phyloP scores from a whole-genome alignment of 2,329 filamentous ascomycete species.

The Pleurostoma richardsiae region DNA sequence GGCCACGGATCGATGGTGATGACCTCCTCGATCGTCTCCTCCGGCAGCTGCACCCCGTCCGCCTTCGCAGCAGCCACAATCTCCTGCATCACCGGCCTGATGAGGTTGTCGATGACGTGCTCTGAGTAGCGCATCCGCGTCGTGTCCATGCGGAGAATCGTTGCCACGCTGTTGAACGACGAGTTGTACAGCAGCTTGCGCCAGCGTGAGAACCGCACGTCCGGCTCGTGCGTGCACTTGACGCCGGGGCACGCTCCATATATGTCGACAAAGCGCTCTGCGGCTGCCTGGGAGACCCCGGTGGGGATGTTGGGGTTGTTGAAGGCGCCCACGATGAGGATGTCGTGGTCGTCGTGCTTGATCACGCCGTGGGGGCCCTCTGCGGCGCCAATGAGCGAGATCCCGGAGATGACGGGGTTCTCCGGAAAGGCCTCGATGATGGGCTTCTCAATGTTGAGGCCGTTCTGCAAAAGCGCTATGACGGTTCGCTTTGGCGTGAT shows the following conservation, averaged over 20 bases:
- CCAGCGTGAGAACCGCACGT: slow-evolving; percentile 36
- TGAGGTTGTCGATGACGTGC: slow-evolving; percentile 34
- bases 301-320: slow-evolving; percentile 26
- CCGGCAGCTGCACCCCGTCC: slow-evolving; percentile 33
- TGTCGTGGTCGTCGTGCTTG: slow-evolving; percentile 45
- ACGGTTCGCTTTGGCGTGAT: slow-evolving; percentile 42
- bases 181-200: slow-evolving; percentile 41
- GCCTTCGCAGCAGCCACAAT: slow-evolving; percentile 37
- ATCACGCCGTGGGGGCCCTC: slow-evolving; percentile 41
- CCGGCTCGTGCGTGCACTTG: slow-evolving; percentile 26
- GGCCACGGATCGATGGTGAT: slow-evolving; percentile 42
- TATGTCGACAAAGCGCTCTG: slow-evolving; percentile 32
- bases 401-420: slow-evolving; percentile 45
- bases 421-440: slow-evolving; percentile 41
- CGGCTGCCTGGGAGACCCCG: slow-evolving; percentile 11
- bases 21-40: slow-evolving; percentile 34
- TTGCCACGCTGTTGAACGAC: slow-evolving; percentile 43
- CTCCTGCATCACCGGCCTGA: slow-evolving; percentile 46
- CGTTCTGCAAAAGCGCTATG: slow-evolving; percentile 56
- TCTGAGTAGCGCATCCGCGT: slow-evolving; percentile 37
- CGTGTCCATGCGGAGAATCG: slow-evolving; percentile 42
- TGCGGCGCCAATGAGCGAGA: slow-evolving; percentile 44
- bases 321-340: slow-evolving; percentile 44
- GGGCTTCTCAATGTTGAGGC: slow-evolving; percentile 55
- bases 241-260: slow-evolving; percentile 39